Conservation (phyloP, 2,329 filamentous ascomycete species). For the Pestalotiopsis fici region DNA sequence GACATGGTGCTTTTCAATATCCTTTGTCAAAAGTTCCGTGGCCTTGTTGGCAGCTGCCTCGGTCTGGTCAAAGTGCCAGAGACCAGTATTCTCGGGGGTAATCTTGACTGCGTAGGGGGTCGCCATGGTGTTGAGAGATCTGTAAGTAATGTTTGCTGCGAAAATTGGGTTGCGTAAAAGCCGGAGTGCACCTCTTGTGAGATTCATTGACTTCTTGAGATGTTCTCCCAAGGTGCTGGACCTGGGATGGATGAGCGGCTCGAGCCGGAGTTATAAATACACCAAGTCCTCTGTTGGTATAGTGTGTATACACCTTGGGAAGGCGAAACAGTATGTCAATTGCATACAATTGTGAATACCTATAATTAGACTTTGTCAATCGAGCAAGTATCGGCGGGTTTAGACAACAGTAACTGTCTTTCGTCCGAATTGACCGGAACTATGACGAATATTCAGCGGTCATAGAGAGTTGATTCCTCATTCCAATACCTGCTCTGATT, state of each 20-base stretch:
- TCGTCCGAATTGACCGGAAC: background rate
- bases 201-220: background rate
- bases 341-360: background rate
- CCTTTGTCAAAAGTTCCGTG: conserved; percentile 72
- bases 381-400: background rate
- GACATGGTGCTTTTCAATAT: conserved; percentile 74
- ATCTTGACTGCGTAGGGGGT: conserved; percentile 51
- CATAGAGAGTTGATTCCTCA: background rate
- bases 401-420: background rate
- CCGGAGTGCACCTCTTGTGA: background rate
- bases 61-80: conserved; percentile 48
- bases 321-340: background rate
- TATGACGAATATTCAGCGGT: background rate
- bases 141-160: background rate
- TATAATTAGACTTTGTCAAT: background rate
- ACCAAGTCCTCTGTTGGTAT: background rate
- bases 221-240: background rate
- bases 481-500: background rate
- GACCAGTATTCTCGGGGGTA: conserved; percentile 47
- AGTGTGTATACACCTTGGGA: background rate
- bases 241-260: background rate
- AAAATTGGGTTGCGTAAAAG: background rate
- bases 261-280: background rate
- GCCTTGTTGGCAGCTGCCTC: conserved; percentile 62
- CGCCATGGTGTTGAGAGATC: conserved; percentile 37